Conservation (phyloP, 176 grass and related monocot genomes). For the Dactylis glomerata region DNA sequence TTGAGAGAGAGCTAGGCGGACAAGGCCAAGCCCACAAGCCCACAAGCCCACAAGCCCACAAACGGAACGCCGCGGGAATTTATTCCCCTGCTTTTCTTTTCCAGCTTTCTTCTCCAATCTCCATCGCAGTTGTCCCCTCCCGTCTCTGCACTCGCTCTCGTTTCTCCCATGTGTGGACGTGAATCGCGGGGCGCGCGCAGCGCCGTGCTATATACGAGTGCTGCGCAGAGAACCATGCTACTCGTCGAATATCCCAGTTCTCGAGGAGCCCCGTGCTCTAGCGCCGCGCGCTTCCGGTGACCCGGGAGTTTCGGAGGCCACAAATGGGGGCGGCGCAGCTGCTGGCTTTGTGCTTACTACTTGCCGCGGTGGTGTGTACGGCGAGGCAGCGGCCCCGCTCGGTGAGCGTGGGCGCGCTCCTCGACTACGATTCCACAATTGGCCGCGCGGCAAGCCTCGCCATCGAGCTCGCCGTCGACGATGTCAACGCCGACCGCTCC, state of each 20-base stretch:
- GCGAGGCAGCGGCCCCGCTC: constrained; percentile 23
- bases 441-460: constrained; percentile 63
- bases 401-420: constrained; percentile 57
- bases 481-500: constrained; percentile 64
- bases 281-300: not conserved
- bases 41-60: not conserved
- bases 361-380: not conserved
- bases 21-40: not conserved
- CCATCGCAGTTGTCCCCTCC: not conserved
- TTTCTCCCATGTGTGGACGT: not conserved
- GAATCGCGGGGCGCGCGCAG: not conserved
- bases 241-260: not conserved
- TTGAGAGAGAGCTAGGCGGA: not conserved
- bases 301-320: not conserved
- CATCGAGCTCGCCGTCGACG: constrained; percentile 67
- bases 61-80: not conserved
- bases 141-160: not conserved
- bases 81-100: not conserved
- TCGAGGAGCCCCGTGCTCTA: not conserved
- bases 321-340: constrained; percentile 22
- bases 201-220: not conserved
- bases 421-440: constrained; percentile 72
- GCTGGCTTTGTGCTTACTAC: not conserved
- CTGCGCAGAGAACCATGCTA: not conserved
- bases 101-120: not conserved